These are phyloP conservation scores for Phytopythium oedochilum DNA, from an alignment of 352 stramenopile species.

Conservation along the genomic window DNA sequence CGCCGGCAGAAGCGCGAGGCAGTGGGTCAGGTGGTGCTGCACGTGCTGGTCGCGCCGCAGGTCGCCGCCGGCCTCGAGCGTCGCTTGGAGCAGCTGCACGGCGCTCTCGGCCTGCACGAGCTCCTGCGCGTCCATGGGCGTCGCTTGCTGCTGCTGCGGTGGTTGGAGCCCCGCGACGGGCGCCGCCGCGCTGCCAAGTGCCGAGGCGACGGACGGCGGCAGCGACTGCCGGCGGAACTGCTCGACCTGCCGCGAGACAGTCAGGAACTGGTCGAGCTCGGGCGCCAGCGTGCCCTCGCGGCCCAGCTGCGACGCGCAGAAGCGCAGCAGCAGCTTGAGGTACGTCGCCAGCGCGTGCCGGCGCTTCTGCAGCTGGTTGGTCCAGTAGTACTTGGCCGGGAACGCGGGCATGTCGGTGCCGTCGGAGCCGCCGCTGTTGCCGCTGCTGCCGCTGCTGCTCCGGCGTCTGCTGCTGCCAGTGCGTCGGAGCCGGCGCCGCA, in stretches of 20 bases:
- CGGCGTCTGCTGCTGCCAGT: background rate
- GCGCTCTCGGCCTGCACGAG: slow-evolving; percentile 28
- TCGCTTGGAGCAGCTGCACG: slow-evolving; percentile 19
- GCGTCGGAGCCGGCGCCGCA: slow-evolving; percentile 22
- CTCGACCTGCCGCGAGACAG: slow-evolving; percentile 28
- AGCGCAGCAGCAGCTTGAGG: slow-evolving; percentile 24
- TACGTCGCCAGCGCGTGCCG: slow-evolving; percentile 27
- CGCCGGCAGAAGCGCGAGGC: slow-evolving; percentile 21
- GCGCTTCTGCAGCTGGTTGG: slow-evolving; percentile 24
- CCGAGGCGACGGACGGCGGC: slow-evolving; percentile 9
- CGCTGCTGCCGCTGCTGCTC: background rate
- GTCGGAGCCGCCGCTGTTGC: background rate
- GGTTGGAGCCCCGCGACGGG: slow-evolving; percentile 3
- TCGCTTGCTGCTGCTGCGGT: slow-evolving; percentile 9
- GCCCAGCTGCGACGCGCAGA: slow-evolving; percentile 19
- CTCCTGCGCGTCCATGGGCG: slow-evolving; percentile 34
- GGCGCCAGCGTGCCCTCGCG: slow-evolving; percentile 2
- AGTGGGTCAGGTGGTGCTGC: slow-evolving; percentile 31
- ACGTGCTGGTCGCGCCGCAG: slow-evolving; percentile 27
- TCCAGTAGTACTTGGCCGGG: slow-evolving; percentile 35
- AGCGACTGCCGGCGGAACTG: slow-evolving; percentile 18
- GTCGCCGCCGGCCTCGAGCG: slow-evolving; percentile 16
- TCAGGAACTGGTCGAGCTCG: slow-evolving; percentile 39
- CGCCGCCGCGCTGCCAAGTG: slow-evolving; percentile 5
- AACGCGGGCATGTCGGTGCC: slow-evolving; percentile 21